phyloP scores from a whole-genome alignment of 129 eudicot species.

The Deinandra increscens region DNA sequence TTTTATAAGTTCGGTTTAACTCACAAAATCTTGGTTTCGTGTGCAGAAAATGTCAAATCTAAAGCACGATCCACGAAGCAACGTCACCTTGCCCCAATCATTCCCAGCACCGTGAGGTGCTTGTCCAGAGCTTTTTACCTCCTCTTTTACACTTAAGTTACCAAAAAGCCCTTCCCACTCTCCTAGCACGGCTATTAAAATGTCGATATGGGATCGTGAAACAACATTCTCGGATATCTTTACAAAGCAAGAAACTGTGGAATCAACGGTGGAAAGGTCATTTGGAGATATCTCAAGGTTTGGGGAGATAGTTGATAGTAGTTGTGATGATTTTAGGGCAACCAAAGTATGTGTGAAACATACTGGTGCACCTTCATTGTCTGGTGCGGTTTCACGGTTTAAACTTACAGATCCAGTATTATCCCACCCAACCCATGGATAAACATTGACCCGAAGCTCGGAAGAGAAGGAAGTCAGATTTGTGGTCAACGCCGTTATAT shows the following conservation, averaged over 20 bases:
- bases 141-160: conserved; percentile 31
- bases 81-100: conserved; percentile 68
- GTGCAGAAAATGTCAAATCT: too few species aligned
- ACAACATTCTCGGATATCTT: conserved; percentile 48
- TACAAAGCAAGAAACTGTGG: conserved; percentile 73
- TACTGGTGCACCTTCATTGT: conserved; percentile 45
- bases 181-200: conserved; percentile 51
- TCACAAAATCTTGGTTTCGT: too few species aligned
- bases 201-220: conserved; percentile 45
- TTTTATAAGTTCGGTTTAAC: too few species aligned
- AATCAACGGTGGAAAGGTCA: conserved; percentile 62
- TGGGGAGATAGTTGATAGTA: conserved; percentile 64
- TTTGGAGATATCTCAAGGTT: conserved; percentile 58
- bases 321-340: conserved; percentile 86
- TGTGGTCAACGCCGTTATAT: conserved; percentile 44
- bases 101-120: conserved; percentile 34
- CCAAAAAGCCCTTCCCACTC: conserved; percentile 84
- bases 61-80: too few species aligned
- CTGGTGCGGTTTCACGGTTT: conserved; percentile 15
- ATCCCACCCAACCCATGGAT: conserved; percentile 89
- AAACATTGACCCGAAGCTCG: conserved; percentile 41
- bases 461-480: conserved; percentile 41
- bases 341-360: conserved; percentile 64
- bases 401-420: conserved; percentile 34
- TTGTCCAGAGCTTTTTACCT: conserved; percentile 29